Percentiles rank a stretch among this genome's conserved stretches.
phyloP scores from a whole-genome alignment of 805 yeast species.

The Kodamaea laetipori region DNA sequence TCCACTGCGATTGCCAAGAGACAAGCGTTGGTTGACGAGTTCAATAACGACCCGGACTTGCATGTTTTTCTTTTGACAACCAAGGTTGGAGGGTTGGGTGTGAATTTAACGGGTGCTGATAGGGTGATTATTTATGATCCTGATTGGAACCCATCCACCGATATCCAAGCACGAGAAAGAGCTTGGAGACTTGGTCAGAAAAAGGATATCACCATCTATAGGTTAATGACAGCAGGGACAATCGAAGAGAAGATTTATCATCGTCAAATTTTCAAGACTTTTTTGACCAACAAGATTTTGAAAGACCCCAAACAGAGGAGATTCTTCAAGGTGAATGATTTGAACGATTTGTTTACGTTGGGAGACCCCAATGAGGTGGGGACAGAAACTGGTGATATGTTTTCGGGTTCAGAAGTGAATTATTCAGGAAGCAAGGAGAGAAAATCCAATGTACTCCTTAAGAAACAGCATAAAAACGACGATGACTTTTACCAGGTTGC shows the following conservation, averaged over 20 bases:
- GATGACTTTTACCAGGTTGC: slow-evolving; percentile 73
- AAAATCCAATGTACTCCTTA: slow-evolving; percentile 30
- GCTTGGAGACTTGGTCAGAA: slow-evolving; percentile 98
- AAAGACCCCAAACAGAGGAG: slow-evolving; percentile 94
- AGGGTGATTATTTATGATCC: slow-evolving; percentile 94
- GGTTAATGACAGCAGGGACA: slow-evolving; percentile 92
- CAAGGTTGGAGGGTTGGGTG: slow-evolving; percentile 94
- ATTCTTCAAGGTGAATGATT: slow-evolving; percentile 88
- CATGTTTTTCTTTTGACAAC: slow-evolving; percentile 83
- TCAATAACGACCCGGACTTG: slow-evolving; percentile 61
- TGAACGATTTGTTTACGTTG: slow-evolving; percentile 84
- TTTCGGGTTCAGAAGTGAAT: slow-evolving; percentile 49
- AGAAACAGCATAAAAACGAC: slow-evolving; percentile 40
- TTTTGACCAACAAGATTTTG: slow-evolving; percentile 86
- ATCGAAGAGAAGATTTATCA: slow-evolving; percentile 97
- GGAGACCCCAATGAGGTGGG: slow-evolving; percentile 72
- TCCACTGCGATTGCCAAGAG: slow-evolving; percentile 77
- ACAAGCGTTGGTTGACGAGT: slow-evolving; percentile 78
- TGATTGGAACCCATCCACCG: slow-evolving; percentile 99
- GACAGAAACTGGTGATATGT: slow-evolving; percentile 68
- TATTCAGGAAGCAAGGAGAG: slow-evolving; percentile 37
- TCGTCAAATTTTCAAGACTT: slow-evolving; percentile 93
- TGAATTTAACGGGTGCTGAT: slow-evolving; percentile 92
- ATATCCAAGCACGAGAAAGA: slow-evolving; percentile 92
- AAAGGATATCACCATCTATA: slow-evolving; percentile 84